Evolutionary conservation across 495 filamentous ascomycete species (phyloP), one percentile per base, ranked within the genome.

Genomic region (Talaromyces nanjingensis): DNA sequence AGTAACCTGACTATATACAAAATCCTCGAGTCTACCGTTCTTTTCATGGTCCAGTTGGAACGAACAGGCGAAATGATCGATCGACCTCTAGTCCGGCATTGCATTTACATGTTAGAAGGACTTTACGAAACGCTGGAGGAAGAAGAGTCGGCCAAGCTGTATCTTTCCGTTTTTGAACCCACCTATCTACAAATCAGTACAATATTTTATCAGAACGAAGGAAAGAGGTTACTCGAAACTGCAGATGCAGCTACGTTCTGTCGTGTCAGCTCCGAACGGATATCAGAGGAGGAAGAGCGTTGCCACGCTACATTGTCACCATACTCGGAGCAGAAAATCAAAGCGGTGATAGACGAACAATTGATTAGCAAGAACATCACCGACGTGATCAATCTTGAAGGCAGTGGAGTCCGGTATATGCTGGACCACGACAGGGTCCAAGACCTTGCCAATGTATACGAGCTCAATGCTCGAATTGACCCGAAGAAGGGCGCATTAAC

Each of bases 31-130:
- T 86, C 86, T 5, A 91, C 96, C 5, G 83, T 97, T 34, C 80
- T 98, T 0, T 92, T 96, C 66, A 90, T 96, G 79, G 89, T 99
- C 63, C 87, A 90, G 56, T 89, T 97, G 83, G 94, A 97, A 69
- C 81, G 96, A 29, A 88, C 91, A 47, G 96, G 93, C 12, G 92
- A 98, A 65, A 86, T 92, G 9, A 92, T 98, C 64, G 88, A 98
- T 71, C 89, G 89, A 66, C 82, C 85, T 27, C 79, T 96, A 7
- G 85, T 98, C 52, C 88, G 91, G 66, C 87, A 90, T 29, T 92
- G 90, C 72, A 82, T 92, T 1, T 87, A 91, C 66, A 97, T 98
- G 92, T 79, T 99, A 3, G 94, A 98, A 71, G 85, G 85, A 33
- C 83, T 99, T 0, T 96, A 96, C 71, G 91, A 96, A 70, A 89